Base-by-base conservation (phyloP, 768 basidiomycete species). In the Leccinum rimulosum region DNA sequence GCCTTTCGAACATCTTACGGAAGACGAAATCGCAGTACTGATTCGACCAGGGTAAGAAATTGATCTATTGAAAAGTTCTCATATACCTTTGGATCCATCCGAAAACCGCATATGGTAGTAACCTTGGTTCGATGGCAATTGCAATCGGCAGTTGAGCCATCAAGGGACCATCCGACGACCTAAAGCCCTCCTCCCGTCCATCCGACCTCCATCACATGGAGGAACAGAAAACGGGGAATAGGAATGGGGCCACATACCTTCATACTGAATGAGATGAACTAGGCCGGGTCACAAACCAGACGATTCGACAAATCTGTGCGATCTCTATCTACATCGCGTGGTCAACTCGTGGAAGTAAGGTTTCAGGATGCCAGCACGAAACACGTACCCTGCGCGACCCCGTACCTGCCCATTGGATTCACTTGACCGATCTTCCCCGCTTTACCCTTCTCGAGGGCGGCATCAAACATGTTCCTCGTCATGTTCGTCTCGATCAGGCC, bases 401-500 rank as follows among this genome's bases (percentile, higher is more conserved):
- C 93, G 65, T 86, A 93, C 55, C 95, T 80, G 19, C 91, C 87
- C 59, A 92, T 70, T 11, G 95, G 87, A 70, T 95, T 95, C 56
- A 96, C 74, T 62, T 74, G 80, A 4, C 95, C 95, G 54, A 98
- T 82, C 75, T 88, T 93, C 53, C 76, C 75, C 19, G 75, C 80
- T n/a, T 79, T 89, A 9, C 95, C 95, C 27, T 86, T 82, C 58
- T 84, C 72, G 25, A 88, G 84, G 28, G 95, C 94, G 52, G 81
- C 81, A 28, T 89, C 84, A 66, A 98, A 98, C 33, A 87, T 81
- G n/a, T 64, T 68, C 51, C 74, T 76, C 3, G 95, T 95, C 93
- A 98, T 97, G 52, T 87, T 90, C 9, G 94, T 98, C 77, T 96
- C 91, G 67, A 97, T 93, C 58, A 97, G 75, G 14, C 94, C 95